Percentiles rank a stretch among this genome's conserved stretches.
These are phyloP conservation scores for Pugionium cornutum DNA, from an alignment of 345 rosid species.

Conservation along the genomic window DNA sequence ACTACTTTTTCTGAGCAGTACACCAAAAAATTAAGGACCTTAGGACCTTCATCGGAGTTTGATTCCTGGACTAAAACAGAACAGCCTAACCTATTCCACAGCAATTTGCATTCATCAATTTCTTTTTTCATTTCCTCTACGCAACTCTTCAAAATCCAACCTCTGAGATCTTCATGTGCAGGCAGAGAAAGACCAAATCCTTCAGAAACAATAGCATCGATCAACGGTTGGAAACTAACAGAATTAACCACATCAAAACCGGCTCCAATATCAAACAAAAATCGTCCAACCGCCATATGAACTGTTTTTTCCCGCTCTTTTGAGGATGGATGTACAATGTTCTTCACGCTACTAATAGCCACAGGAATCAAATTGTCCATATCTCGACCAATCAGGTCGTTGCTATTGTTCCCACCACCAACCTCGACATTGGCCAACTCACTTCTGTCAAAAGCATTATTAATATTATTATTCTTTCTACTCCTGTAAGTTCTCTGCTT, in stretches of 20 bases:
- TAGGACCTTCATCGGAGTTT: constrained; percentile 50
- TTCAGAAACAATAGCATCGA: constrained; percentile 63
- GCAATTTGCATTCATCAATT: constrained; percentile 40
- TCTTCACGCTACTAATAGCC: constrained; percentile 42
- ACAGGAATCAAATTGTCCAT: constrained; percentile 44
- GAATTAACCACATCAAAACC: constrained; percentile 67
- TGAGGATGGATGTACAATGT: constrained; percentile 30
- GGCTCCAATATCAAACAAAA: constrained; percentile 77
- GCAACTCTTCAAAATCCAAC: constrained; percentile 69
- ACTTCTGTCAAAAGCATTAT: constrained; percentile 50
- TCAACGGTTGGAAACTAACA: constrained; percentile 62
- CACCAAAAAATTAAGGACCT: constrained; percentile 56
- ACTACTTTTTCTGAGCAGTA: constrained; percentile 65
- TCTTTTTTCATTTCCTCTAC: constrained; percentile 72
- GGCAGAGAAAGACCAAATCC: constrained; percentile 53
- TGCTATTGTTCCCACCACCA: constrained; percentile 31
- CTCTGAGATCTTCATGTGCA: constrained; percentile 60
- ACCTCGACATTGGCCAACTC: constrained; percentile 41
- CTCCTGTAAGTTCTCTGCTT: constrained; percentile 45
- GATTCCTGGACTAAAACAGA: constrained; percentile 73
- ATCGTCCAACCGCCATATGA: constrained; percentile 66
- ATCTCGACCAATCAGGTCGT: constrained; percentile 33
- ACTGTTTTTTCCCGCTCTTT: constrained; percentile 44
- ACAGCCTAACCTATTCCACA: constrained; percentile 77
- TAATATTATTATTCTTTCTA: constrained; percentile 35